A percentile compares a stretch with the other conserved stretches of the same genome.
Evolutionary conservation across 225 moss, liverwort and hornwort genomes (phyloP).

Genomic region (Thuidium tamariscinum): DNA sequence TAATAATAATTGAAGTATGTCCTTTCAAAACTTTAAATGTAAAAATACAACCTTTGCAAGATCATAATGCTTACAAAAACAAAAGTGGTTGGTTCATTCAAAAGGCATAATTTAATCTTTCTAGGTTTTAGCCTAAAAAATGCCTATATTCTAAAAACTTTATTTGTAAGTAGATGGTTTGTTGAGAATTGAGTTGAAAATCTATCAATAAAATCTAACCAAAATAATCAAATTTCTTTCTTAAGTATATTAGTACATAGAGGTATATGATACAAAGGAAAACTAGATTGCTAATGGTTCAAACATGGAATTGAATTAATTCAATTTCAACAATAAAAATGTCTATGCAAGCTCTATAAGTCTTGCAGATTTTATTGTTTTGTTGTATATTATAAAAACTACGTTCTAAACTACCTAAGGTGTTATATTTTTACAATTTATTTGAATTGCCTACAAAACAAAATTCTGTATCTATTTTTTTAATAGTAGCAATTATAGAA

Average conservation of each 20-base stretch:
- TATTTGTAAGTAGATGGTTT: not conserved
- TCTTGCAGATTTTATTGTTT: fast-evolving
- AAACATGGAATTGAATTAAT: not conserved
- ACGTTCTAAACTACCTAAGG: fast-evolving
- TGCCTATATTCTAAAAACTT: not conserved
- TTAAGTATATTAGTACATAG: not conserved
- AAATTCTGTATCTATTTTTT: not conserved
- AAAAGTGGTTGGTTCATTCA: not conserved
- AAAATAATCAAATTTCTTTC: not conserved
- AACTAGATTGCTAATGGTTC: too few relatives aligned
- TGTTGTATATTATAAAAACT: not conserved
- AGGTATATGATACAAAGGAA: too few relatives aligned
- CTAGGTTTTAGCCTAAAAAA: not conserved
- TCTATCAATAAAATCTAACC: not conserved
- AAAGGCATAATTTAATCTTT: not conserved
- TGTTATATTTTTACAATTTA: not conserved
- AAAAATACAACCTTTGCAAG: fast-evolving
- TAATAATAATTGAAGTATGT: not conserved
- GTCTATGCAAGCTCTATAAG: too few relatives aligned
- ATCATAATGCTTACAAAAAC: not conserved
- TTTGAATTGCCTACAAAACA: fast-evolving
- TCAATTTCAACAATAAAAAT: not conserved
- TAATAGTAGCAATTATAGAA: not conserved
- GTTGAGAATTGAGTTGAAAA: not conserved
- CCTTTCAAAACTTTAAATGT: not conserved